phyloP scores from a whole-genome alignment of 2,329 filamentous ascomycete species.

The Cladosporium colombiae region DNA sequence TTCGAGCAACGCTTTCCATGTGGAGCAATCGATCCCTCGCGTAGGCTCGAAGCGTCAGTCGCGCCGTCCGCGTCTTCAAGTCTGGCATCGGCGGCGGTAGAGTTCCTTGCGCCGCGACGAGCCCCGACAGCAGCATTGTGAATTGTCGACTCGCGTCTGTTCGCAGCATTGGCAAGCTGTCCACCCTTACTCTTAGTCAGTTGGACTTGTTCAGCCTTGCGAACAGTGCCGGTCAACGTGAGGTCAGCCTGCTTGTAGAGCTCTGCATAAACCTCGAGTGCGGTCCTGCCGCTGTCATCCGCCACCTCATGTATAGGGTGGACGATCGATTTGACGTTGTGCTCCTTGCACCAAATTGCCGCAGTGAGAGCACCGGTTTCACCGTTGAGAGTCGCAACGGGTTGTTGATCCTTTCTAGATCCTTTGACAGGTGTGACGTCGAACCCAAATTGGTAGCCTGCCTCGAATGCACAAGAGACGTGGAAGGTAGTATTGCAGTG shows the following conservation, averaged over 20 bases:
- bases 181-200: constrained; percentile 55
- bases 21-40: constrained; percentile 28
- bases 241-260: constrained; percentile 95
- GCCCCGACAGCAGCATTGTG: constrained; percentile 35
- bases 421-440: constrained; percentile 88
- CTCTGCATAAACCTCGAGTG: constrained; percentile 81
- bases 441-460: constrained; percentile 82
- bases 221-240: constrained; percentile 83
- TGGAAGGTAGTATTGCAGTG: constrained; percentile 74
- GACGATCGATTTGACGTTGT: constrained; percentile 68
- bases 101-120: constrained; percentile 37
- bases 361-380: constrained; percentile 85
- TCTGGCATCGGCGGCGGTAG: constrained; percentile 33
- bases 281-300: constrained; percentile 70
- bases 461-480: constrained; percentile 84
- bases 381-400: constrained; percentile 75
- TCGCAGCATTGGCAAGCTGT: constrained; percentile 31
- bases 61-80: constrained; percentile 31
- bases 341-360: constrained; percentile 87
- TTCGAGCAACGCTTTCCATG: constrained; percentile 44
- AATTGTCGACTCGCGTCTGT: constrained; percentile 44
- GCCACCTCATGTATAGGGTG: constrained; percentile 78
- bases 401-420: constrained; percentile 77
- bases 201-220: constrained; percentile 81
- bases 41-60: constrained; percentile 30